These are phyloP conservation scores for Aureobasidium sp. DNA, from an alignment of 2,329 filamentous ascomycete species.

Conservation along the genomic window DNA sequence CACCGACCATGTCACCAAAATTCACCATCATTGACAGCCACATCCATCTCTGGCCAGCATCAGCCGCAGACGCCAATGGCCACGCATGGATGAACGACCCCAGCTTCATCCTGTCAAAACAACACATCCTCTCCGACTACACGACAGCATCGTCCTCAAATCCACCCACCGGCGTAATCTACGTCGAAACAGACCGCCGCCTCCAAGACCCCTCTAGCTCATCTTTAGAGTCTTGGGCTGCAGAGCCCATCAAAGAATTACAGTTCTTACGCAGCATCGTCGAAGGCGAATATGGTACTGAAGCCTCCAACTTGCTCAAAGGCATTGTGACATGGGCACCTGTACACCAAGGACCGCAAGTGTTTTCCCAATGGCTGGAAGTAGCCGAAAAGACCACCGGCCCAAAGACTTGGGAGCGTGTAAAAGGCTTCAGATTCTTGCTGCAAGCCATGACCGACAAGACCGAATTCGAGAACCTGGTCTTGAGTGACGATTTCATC, in stretches of 20 bases:
- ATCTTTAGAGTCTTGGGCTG: constrained; percentile 49
- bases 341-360: constrained; percentile 53
- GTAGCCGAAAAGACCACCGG: constrained; percentile 55
- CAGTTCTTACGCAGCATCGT: constrained; percentile 59
- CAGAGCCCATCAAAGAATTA: constrained; percentile 62
- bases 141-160: constrained; percentile 23
- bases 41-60: constrained; percentile 74
- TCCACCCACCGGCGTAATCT: constrained; percentile 58
- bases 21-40: constrained; percentile 70
- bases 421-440: constrained; percentile 76
- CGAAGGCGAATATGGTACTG: constrained; percentile 34
- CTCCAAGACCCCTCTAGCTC: constrained; percentile 19
- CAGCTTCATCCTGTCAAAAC: constrained; percentile 49
- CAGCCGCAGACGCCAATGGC: constrained; percentile 50
- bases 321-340: constrained; percentile 84
- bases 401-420: constrained; percentile 51
- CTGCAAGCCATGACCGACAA: constrained; percentile 50
- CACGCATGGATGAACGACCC: constrained; percentile 61
- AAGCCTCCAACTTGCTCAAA: constrained; percentile 49
- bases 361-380: constrained; percentile 57
- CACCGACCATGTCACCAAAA: background rate
- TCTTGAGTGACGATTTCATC: constrained; percentile 28
- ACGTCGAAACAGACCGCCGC: constrained; percentile 72
- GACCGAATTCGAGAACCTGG: constrained; percentile 28
- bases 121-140: constrained; percentile 45